Evolutionary conservation across 257 asterid genomes (phyloP).

Genomic region (Petunia secreta): DNA sequence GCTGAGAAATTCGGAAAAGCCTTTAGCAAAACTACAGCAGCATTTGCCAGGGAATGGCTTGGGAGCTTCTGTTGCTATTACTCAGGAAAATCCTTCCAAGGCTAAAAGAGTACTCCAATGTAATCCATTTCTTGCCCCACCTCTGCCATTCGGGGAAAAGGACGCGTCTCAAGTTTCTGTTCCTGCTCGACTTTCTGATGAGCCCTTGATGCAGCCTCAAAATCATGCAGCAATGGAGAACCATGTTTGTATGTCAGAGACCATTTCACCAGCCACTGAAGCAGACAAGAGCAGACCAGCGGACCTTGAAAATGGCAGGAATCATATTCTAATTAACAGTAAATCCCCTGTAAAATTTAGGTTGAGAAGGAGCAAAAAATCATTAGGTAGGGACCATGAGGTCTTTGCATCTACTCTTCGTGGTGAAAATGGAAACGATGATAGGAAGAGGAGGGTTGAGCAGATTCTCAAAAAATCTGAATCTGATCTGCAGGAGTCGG

Average conservation of each 20-base stretch:
- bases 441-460: slow-evolving; percentile 45
- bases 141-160: slow-evolving; percentile 65
- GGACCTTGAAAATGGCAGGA: slow-evolving; percentile 43
- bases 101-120: slow-evolving; percentile 45
- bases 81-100: slow-evolving; percentile 47
- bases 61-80: slow-evolving; percentile 44
- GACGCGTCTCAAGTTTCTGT: slow-evolving; percentile 55
- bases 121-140: slow-evolving; percentile 72
- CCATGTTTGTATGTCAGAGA: slow-evolving; percentile 40
- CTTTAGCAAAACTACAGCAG: slow-evolving; percentile 47
- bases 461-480: slow-evolving; percentile 44
- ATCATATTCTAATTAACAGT: slow-evolving; percentile 47
- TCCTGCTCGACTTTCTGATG: slow-evolving; percentile 56
- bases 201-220: slow-evolving; percentile 34
- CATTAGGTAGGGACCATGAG: slow-evolving; percentile 35
- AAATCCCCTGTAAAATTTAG: slow-evolving; percentile 59
- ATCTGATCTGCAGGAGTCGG: slow-evolving; percentile 41
- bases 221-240: slow-evolving; percentile 38
- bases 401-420: slow-evolving; percentile 48
- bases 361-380: slow-evolving; percentile 48
- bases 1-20: slow-evolving; percentile 42
- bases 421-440: slow-evolving; percentile 46
- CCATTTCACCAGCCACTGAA: slow-evolving; percentile 47
- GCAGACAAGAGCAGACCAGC: slow-evolving; percentile 35
- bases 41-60: slow-evolving; percentile 47